Evolutionary conservation across 495 filamentous ascomycete species (phyloP), one percentile per base, ranked within the genome.

Genomic region (Cudoniella acicularis): DNA sequence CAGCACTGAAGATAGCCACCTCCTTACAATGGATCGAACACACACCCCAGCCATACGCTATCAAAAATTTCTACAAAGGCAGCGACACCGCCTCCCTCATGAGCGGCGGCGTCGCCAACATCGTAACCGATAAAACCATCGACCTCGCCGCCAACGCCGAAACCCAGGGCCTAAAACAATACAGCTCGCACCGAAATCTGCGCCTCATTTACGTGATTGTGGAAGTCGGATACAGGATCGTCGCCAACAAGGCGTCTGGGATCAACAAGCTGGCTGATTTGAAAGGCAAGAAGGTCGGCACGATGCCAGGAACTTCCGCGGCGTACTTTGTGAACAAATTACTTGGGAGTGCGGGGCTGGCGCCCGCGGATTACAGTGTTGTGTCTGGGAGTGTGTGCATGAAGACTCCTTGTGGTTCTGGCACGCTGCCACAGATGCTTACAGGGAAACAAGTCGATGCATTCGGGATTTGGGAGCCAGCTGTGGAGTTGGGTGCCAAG

Each of bases 401-500:
- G 52, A 63, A 68, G 49, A 66, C 65, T 23, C 75, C 75, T 11
- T 78, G 75, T 64, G 71, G 57, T 1, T 45, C 61, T 1, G 62
- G 59, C 9, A 73, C 72, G 0, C 65, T 76, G 27, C 75, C 75
- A 9, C 25, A 52, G 16, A 68, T 70, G 74, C 57, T 78, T 27
- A 59, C 59, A 46, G 45, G 48, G 22, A 54, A 63, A 2, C 48
- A 59, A 22, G 61, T 77, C 49, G 74, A 78, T 60, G 75, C 73
- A 6, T 70, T 76, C 49, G 75, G 75, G 2, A 60, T 74, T 27
- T 78, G 75, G 75, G 75, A 77, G 61, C 71, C 75, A 10, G 64
- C 72, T 3, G 70, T 74, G 11, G 63, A 78, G 57, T 67, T 77
- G 10, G 75, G 63, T 1, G 65, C 67, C 41, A 50, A 70, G 8